These are phyloP conservation scores for Astragalus membranaceus DNA, from an alignment of 306 rosid genomes.

Conservation along the genomic window DNA sequence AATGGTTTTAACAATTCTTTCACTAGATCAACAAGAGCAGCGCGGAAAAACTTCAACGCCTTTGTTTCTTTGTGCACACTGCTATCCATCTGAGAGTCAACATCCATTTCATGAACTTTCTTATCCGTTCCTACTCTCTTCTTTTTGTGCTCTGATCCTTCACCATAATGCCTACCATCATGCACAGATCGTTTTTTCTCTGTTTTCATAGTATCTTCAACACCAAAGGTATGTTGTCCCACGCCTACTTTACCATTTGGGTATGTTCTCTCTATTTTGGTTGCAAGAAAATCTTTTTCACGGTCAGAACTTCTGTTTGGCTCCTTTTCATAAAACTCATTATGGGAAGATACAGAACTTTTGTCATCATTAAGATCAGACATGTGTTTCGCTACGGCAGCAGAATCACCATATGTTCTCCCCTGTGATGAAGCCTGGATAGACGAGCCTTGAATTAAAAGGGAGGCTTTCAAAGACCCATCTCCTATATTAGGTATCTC, in stretches of 20 bases:
- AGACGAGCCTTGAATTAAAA: slow-evolving; percentile 41
- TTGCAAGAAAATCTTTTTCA: slow-evolving; percentile 40
- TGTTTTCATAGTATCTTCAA: slow-evolving; percentile 26
- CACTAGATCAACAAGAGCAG: slow-evolving; percentile 69
- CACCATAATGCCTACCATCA: slow-evolving; percentile 39
- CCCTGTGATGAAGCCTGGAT: slow-evolving; percentile 30
- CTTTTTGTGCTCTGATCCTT: slow-evolving; percentile 34
- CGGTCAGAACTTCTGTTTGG: slow-evolving; percentile 28
- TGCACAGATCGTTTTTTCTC: slow-evolving; percentile 19
- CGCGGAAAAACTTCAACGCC: slow-evolving; percentile 48
- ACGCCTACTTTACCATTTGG: slow-evolving; percentile 35
- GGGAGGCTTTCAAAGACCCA: slow-evolving; percentile 49
- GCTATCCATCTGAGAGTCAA: slow-evolving; percentile 37
- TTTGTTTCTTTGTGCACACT: slow-evolving; percentile 48
- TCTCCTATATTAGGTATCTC: slow-evolving; percentile 71
- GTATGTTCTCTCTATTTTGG: slow-evolving; percentile 52
- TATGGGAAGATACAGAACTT: slow-evolving; percentile 76
- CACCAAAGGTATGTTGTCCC: slow-evolving; percentile 30
- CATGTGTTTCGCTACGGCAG: slow-evolving; percentile 40
- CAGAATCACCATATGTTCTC: slow-evolving; percentile 34
- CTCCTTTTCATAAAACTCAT: slow-evolving; percentile 43
- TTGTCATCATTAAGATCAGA: slow-evolving; percentile 51
- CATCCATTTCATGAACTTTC: slow-evolving; percentile 40
- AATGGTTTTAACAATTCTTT: slow-evolving; percentile 84
- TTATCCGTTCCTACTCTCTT: slow-evolving; percentile 40